phyloP scores from a whole-genome alignment of 768 basidiomycete species.

The Serendipita sp. region DNA sequence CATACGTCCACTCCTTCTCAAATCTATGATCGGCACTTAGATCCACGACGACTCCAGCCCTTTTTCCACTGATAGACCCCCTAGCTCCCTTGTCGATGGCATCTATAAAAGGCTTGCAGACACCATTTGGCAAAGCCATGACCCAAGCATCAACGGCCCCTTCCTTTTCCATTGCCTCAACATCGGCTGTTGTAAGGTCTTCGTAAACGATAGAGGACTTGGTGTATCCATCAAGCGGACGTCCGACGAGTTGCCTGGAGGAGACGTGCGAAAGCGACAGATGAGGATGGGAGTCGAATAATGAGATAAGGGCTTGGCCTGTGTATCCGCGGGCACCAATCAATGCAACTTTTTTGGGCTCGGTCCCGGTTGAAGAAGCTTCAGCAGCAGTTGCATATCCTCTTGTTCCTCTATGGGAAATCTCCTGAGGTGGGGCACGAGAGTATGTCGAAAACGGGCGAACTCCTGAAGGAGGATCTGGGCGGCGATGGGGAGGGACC shows the following conservation, averaged over 20 bases:
- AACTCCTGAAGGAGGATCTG: slow-evolving; percentile 20
- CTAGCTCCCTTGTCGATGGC: slow-evolving; percentile 67
- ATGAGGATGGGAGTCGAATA: slow-evolving; percentile 79
- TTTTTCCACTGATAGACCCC: slow-evolving; percentile 27
- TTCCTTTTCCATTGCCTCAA: slow-evolving; percentile 75
- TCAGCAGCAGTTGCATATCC: slow-evolving; percentile 64
- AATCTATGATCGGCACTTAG: slow-evolving; percentile 91
- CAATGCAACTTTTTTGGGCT: slow-evolving; percentile 78
- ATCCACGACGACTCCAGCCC: slow-evolving; percentile 69
- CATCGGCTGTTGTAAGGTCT: slow-evolving; percentile 62
- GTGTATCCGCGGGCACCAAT: slow-evolving; percentile 96
- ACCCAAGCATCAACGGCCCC: slow-evolving; percentile 96
- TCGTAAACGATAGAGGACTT: slow-evolving; percentile 60
- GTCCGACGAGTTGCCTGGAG: slow-evolving; percentile 82
- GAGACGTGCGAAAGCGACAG: slow-evolving; percentile 90
- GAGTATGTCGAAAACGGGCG: slow-evolving; percentile 46
- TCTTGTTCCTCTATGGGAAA: slow-evolving; percentile 30
- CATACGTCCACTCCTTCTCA: slow-evolving; percentile 91
- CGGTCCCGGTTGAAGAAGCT: slow-evolving; percentile 28
- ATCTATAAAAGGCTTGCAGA: slow-evolving; percentile 92
- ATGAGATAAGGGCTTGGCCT: slow-evolving; percentile 73
- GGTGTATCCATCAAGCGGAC: slow-evolving; percentile 61
- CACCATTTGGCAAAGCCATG: slow-evolving; percentile 96
- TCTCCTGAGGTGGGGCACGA: slow-evolving; percentile 20
- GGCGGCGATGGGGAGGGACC: slow-evolving; percentile 37